These are phyloP conservation scores for Aschersonia sp. DNA, from an alignment of 2,329 filamentous ascomycete genomes.

Conservation along the genomic window DNA sequence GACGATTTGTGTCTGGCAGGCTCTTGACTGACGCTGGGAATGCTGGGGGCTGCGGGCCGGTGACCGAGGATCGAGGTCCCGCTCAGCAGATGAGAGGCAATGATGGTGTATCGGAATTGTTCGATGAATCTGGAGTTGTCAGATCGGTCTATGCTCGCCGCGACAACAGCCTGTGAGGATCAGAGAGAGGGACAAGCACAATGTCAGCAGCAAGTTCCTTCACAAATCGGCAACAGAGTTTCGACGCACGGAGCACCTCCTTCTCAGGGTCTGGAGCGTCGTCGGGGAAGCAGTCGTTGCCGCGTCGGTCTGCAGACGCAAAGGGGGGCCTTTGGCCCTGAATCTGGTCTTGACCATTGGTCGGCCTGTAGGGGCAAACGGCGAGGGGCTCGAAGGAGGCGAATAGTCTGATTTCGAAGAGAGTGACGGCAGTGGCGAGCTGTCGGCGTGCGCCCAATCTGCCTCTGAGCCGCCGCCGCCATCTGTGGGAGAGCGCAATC, in stretches of 20 bases:
- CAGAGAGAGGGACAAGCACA: not conserved
- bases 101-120: slow-evolving; percentile 83
- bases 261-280: slow-evolving; percentile 29
- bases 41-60: slow-evolving; percentile 10
- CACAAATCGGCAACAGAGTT: too few species aligned
- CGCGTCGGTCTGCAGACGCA: slow-evolving; percentile 26
- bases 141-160: slow-evolving; percentile 56
- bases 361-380: slow-evolving; percentile 42
- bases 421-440: slow-evolving; percentile 16
- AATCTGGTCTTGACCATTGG: slow-evolving; percentile 40
- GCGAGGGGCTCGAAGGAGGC: slow-evolving; percentile 30
- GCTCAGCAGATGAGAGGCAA: slow-evolving; percentile 78
- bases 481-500: slow-evolving; percentile 17
- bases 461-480: slow-evolving; percentile 30
- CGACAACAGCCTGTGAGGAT: slow-evolving; percentile 45
- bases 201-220: not conserved
- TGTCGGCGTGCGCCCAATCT: slow-evolving; percentile 30
- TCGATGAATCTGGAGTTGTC: slow-evolving; percentile 82
- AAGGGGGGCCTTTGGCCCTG: slow-evolving; percentile 27
- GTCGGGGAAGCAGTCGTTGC: slow-evolving; percentile 8
- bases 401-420: slow-evolving; percentile 22
- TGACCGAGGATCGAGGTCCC: slow-evolving; percentile 42
- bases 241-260: slow-evolving; percentile 34
- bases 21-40: slow-evolving; percentile 5
- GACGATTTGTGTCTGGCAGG: slow-evolving; percentile 12